These are phyloP conservation scores for Coemansia sp. DNA, from an alignment of 192 early-diverging fungal genomes.

Conservation along the genomic window DNA sequence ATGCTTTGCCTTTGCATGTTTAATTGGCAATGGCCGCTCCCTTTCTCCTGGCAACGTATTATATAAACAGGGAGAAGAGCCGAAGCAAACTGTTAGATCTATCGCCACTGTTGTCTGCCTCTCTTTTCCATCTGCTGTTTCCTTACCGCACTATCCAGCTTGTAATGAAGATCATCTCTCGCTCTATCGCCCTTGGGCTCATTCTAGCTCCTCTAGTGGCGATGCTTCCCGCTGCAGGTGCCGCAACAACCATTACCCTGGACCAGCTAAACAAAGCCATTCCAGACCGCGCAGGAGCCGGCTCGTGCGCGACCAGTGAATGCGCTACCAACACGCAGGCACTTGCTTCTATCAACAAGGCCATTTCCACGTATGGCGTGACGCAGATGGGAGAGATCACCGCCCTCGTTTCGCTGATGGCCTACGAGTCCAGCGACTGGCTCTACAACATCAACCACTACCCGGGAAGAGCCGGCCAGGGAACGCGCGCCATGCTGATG, in stretches of 20 bases:
- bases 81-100: too few relatives aligned
- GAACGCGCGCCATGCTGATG: slow-evolving; percentile 53
- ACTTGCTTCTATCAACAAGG: slow-evolving; percentile 28
- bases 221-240: neutral
- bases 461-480: slow-evolving; percentile 48
- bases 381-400: slow-evolving; percentile 32
- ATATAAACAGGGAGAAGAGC: too few relatives aligned
- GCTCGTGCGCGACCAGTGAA: slow-evolving; percentile 25
- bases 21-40: too few relatives aligned
- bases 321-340: slow-evolving; percentile 37
- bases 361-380: slow-evolving; percentile 41
- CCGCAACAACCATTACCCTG: slow-evolving; percentile 12
- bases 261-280: slow-evolving; percentile 34
- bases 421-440: slow-evolving; percentile 44
- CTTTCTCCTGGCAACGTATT: too few relatives aligned
- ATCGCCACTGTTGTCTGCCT: too few relatives aligned
- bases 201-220: neutral
- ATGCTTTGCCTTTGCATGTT: too few relatives aligned
- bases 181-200: neutral
- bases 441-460: slow-evolving; percentile 53
- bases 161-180: neutral
- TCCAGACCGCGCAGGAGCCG: slow-evolving; percentile 12
- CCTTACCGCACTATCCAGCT: neutral
- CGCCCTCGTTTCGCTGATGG: slow-evolving; percentile 46
- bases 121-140: neutral